These are phyloP conservation scores for Picochlorum sp. DNA, from an alignment of 139 green algal species.

Conservation along the genomic window DNA sequence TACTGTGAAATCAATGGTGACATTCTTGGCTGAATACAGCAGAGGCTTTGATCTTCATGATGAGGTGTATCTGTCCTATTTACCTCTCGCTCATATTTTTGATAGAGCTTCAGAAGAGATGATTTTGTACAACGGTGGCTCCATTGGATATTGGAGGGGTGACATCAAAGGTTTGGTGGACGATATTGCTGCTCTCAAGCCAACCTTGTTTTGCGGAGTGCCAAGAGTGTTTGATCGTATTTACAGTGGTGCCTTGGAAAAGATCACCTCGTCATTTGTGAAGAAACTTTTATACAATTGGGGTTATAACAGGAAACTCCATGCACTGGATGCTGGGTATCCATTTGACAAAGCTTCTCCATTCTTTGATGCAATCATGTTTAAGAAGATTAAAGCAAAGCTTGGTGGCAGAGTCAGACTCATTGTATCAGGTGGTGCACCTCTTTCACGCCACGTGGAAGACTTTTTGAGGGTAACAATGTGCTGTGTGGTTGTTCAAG, in stretches of 20 bases:
- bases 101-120: slow-evolving; percentile 72
- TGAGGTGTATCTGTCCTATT: slow-evolving; percentile 64
- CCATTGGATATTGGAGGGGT: slow-evolving; percentile 75
- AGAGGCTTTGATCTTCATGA: neutral
- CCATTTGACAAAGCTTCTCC: slow-evolving; percentile 39
- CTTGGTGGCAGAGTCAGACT: slow-evolving; percentile 45
- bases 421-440: slow-evolving; percentile 53
- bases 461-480: slow-evolving; percentile 45
- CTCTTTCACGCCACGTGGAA: slow-evolving; percentile 52
- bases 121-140: slow-evolving; percentile 57
- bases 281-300: slow-evolving; percentile 73
- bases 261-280: slow-evolving; percentile 39
- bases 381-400: slow-evolving; percentile 52
- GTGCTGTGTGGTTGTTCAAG: slow-evolving; percentile 53
- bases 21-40: slow-evolving; percentile 30
- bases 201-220: slow-evolving; percentile 88
- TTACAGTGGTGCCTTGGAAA: slow-evolving; percentile 60
- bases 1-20: slow-evolving; percentile 37
- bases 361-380: slow-evolving; percentile 69
- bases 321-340: slow-evolving; percentile 46
- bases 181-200: slow-evolving; percentile 68
- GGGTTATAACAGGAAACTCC: slow-evolving; percentile 68
- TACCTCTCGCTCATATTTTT: slow-evolving; percentile 89
- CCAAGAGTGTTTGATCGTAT: slow-evolving; percentile 95
- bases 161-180: slow-evolving; percentile 53